Base-by-base conservation (phyloP, 2,329 filamentous ascomycete species). In the Tolypocladium paradoxum region DNA sequence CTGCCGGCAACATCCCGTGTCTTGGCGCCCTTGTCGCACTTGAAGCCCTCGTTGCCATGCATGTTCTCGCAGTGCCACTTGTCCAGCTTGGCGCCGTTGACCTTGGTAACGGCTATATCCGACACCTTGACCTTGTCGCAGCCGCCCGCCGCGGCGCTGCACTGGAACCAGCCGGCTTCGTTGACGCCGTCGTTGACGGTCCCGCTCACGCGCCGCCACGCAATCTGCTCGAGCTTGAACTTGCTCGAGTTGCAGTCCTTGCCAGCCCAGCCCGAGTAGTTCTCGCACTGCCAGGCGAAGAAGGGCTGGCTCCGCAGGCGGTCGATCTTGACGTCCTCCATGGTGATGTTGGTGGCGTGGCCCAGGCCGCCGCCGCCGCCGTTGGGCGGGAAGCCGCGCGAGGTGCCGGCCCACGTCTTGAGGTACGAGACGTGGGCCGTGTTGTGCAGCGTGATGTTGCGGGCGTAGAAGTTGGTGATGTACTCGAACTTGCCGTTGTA, bases 331-430 rank as follows among this genome's bases (percentile, higher is more conserved):
- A 69, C 55, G 48, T 68, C 63, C 46, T 69, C 64, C 29, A 70
- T 61, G 14, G 57, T 55, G 7, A 70, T 63, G 58, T 65, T 64
- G 27, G 57, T 53, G 4, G 64, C 66, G 45, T 58, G 70, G 11
- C 79, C 79, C 0, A 75, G 60, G 3, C 79, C 80, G 18, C 76
- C 79, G 12, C 79, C 79, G 2, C 78, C 80, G 18, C 80, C 79
- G 57, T 84, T 83, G 1, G 78, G 79, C 1, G 77, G 76, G 50
- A 73, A 76, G 20, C 76, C 75, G 31, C 70, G 69, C 36, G 70
- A 70, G 11, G 74, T 64, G 20, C 76, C 77, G 0, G 77, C 78
- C 80, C 80, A 83, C 0, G 78, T 82, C 67, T 83, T 83, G 55
- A 82, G 62, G 57, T 79, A 79, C n/a, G 69, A 70, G 1, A 70